Evolutionary conservation across 345 rosid species (phyloP).

Genomic region (Durio zibethinus): DNA sequence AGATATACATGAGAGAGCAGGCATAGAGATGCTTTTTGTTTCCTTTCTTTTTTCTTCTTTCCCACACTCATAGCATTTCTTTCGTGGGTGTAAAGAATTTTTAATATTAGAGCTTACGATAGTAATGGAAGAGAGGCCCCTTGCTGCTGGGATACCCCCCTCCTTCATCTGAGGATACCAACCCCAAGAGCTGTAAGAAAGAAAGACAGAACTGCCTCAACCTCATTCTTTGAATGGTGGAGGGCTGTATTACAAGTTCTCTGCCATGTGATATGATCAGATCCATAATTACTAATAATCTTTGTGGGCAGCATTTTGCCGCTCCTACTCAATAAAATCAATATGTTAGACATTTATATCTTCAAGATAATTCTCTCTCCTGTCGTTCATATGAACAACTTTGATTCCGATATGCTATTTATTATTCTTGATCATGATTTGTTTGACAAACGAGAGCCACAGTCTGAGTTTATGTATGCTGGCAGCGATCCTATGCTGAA

Average conservation of each 20-base stretch:
- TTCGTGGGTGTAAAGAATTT: not conserved
- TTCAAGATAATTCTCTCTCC: too few species aligned
- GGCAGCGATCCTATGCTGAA: not conserved
- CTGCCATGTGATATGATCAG: constrained; percentile 24
- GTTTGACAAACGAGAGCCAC: too few species aligned
- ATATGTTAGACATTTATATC: not conserved
- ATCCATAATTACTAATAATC: constrained; percentile 15
- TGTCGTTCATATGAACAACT: not conserved
- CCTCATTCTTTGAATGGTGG: constrained; percentile 35
- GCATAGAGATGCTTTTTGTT: not conserved
- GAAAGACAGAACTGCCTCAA: constrained; percentile 2
- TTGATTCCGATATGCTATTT: not conserved
- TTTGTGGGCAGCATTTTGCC: constrained; percentile 12
- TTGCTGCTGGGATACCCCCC: not conserved
- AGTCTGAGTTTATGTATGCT: too few species aligned
- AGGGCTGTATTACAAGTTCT: constrained; percentile 28
- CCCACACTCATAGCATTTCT: not conserved
- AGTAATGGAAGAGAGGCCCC: not conserved
- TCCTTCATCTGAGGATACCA: not conserved
- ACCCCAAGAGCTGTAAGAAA: constrained; percentile 1
- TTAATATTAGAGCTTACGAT: not conserved
- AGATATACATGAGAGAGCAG: not conserved
- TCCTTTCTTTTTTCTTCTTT: not conserved
- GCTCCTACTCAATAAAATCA: constrained; percentile 23
- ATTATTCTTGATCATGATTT: not conserved